phyloP scores from a whole-genome alignment of 768 basidiomycete genomes.

The Amanita fuliginea region DNA sequence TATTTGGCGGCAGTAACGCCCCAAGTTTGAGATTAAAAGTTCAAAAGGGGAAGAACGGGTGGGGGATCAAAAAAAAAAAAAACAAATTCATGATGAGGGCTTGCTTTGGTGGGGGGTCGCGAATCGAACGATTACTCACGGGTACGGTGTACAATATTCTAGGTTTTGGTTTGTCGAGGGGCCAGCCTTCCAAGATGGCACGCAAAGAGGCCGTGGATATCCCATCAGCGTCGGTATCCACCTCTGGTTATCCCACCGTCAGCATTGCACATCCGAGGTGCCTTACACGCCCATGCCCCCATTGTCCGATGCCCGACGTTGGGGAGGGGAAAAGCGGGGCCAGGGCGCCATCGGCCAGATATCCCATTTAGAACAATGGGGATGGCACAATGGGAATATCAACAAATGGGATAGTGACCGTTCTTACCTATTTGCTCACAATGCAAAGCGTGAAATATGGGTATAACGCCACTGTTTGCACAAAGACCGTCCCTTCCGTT shows the following conservation, averaged over 20 bases:
- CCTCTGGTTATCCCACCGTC: constrained; percentile 35
- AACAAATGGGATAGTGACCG: neutral
- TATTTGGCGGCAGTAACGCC: neutral
- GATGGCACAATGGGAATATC: neutral
- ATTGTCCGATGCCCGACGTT: neutral
- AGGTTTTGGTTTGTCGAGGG: constrained; percentile 49
- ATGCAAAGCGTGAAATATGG: constrained; percentile 9
- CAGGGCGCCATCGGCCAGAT: neutral
- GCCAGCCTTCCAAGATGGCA: constrained; percentile 62
- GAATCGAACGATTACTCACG: constrained; percentile 24
- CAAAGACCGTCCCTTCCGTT: neutral
- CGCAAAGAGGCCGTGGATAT: constrained; percentile 51
- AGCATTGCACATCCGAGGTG: neutral
- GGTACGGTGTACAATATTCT: constrained; percentile 77
- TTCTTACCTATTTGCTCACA: constrained; percentile 9
- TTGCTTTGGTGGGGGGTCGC: too few relatives aligned
- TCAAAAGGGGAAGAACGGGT: too few relatives aligned
- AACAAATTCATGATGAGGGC: too few relatives aligned
- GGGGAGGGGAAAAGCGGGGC: too few relatives aligned
- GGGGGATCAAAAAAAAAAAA: too few relatives aligned
- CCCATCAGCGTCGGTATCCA: constrained; percentile 67
- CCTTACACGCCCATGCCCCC: neutral
- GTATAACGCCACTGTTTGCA: constrained; percentile 4
- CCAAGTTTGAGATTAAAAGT: too few relatives aligned
- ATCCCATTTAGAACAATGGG: neutral